phyloP scores from a whole-genome alignment of 768 basidiomycete genomes.

The Lactarius deliciosus region DNA sequence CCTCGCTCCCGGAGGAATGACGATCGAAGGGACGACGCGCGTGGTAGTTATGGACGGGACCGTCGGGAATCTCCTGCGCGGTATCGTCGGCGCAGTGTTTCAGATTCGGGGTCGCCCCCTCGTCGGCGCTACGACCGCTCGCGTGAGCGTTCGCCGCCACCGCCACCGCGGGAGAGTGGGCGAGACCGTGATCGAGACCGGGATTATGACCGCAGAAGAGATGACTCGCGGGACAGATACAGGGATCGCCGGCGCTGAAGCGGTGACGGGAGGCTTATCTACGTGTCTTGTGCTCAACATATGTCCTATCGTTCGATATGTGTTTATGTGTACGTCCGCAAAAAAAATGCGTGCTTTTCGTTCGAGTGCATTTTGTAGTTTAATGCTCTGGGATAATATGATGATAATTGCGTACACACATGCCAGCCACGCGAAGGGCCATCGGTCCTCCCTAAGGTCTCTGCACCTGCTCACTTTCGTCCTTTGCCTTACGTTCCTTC shows the following conservation, averaged over 20 bases:
- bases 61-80: slow-evolving; percentile 14
- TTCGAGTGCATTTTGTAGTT: slow-evolving; percentile 2
- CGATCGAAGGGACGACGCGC: slow-evolving; percentile 9
- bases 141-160: slow-evolving; percentile 12
- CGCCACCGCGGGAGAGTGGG: slow-evolving; percentile 10
- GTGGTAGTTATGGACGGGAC: slow-evolving; percentile 11
- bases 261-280: slow-evolving; percentile 9
- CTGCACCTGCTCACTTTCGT: slow-evolving; percentile 21
- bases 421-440: not conserved
- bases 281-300: not conserved
- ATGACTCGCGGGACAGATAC: slow-evolving; percentile 26
- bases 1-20: slow-evolving; percentile 20
- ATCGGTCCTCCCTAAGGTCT: not conserved
- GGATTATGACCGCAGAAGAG: slow-evolving; percentile 22
- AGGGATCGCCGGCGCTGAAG: slow-evolving; percentile 22
- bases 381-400: slow-evolving; percentile 1
- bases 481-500: slow-evolving; percentile 48
- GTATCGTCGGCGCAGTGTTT: slow-evolving; percentile 25
- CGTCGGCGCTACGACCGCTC: slow-evolving; percentile 17
- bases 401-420: not conserved
- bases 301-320: not conserved
- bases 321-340: not conserved
- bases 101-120: slow-evolving; percentile 23
- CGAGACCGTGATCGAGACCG: slow-evolving; percentile 17
- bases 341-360: not conserved